Evolutionary conservation across 2,329 filamentous ascomycete species (phyloP).

Genomic region (Cercospora beticola): DNA sequence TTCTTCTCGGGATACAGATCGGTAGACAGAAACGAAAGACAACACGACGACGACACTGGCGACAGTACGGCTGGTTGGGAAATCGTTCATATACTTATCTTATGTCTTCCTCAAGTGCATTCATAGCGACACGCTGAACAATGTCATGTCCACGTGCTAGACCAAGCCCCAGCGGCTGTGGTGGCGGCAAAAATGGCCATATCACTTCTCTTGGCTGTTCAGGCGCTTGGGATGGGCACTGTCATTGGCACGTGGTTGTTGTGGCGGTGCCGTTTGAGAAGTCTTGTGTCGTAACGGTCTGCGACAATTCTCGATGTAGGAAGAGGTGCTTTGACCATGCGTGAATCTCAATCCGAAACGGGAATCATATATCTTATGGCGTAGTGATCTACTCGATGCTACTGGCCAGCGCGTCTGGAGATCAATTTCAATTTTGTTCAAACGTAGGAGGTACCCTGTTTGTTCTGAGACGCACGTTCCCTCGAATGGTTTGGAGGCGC

Average conservation of each 20-base stretch:
- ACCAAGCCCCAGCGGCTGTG: neutral
- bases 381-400: neutral
- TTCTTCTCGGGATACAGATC: neutral
- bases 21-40: conserved; percentile 7
- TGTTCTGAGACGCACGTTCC: neutral
- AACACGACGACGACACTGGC: neutral
- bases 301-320: neutral
- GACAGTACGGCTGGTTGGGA: neutral
- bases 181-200: neutral
- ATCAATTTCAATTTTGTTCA: neutral
- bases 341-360: neutral
- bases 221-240: neutral
- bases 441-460: neutral
- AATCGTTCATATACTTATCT: neutral
- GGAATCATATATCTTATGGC: neutral
- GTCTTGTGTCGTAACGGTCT: neutral
- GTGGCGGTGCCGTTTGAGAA: neutral
- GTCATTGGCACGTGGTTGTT: neutral
- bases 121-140: neutral
- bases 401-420: neutral
- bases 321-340: neutral
- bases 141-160: neutral
- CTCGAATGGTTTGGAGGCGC: neutral
- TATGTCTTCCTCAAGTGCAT: neutral
- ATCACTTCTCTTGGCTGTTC: neutral